These are phyloP conservation scores for Aphelidium insulamus DNA, from an alignment of 371 early-diverging fungal genomes.

Conservation along the genomic window DNA sequence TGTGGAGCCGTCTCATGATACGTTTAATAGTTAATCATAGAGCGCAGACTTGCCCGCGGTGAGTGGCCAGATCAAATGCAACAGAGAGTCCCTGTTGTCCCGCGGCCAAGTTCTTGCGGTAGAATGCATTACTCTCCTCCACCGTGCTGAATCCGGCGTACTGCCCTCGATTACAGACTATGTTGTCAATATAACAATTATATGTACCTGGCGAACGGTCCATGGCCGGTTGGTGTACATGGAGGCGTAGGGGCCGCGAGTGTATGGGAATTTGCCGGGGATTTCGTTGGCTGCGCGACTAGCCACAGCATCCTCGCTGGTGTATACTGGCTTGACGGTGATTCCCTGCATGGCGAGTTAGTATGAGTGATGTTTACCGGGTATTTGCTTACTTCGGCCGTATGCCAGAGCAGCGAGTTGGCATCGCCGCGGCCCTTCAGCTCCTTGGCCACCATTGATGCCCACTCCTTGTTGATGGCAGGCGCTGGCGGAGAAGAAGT, in stretches of 20 bases:
- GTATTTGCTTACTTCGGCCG: slow-evolving; percentile 27
- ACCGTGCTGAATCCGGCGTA: slow-evolving; percentile 77
- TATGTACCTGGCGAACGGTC: slow-evolving; percentile 45
- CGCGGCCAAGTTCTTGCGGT: slow-evolving; percentile 58
- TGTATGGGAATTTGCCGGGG: slow-evolving; percentile 60
- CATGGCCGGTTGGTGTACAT: slow-evolving; percentile 73
- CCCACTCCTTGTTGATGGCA: slow-evolving; percentile 36
- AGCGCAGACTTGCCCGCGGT: slow-evolving; percentile 31
- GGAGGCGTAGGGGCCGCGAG: slow-evolving; percentile 64
- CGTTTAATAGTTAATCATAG: background rate
- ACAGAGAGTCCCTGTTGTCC: slow-evolving; percentile 67
- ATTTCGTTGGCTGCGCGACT: slow-evolving; percentile 40
- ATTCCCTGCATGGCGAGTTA: slow-evolving; percentile 22
- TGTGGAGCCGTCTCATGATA: slow-evolving; percentile 1
- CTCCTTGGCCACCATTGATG: slow-evolving; percentile 43
- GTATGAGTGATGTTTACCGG: background rate
- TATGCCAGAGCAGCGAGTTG: slow-evolving; percentile 41
- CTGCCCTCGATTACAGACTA: slow-evolving; percentile 7
- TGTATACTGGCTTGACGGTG: slow-evolving; percentile 58
- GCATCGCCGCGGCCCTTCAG: slow-evolving; percentile 59
- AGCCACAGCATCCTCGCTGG: slow-evolving; percentile 22
- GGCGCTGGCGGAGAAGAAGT: too few relatives aligned
- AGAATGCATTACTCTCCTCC: slow-evolving; percentile 62
- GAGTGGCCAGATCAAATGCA: slow-evolving; percentile 69
- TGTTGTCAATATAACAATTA: background rate